Evolutionary conservation across 495 filamentous ascomycete species (phyloP).

Genomic region (Penicillium fimorum): DNA sequence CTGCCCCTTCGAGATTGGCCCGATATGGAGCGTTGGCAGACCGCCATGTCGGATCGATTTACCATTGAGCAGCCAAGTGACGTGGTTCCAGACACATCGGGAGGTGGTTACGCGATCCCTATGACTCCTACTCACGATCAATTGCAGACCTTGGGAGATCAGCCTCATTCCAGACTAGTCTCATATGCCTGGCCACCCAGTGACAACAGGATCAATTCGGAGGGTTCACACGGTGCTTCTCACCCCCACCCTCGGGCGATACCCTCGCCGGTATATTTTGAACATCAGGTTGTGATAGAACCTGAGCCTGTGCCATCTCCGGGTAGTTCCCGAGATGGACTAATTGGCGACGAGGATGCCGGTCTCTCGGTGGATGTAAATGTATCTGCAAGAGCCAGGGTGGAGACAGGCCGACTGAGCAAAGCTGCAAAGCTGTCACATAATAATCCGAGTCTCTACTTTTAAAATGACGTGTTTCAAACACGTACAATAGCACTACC

Average conservation of each 20-base stretch:
- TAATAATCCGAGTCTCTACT: conserved; percentile 24
- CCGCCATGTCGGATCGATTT: conserved; percentile 21
- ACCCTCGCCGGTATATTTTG: conserved; percentile 13
- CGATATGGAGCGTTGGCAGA: conserved; percentile 25
- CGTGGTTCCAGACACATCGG: background rate
- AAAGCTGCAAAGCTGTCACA: conserved; percentile 24
- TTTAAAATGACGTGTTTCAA: conserved; percentile 10
- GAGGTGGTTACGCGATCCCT: conserved; percentile 6
- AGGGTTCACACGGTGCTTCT: conserved; percentile 16
- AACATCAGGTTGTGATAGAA: conserved; percentile 4
- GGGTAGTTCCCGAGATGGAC: background rate
- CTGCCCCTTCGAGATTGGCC: conserved; percentile 25
- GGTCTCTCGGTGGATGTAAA: background rate
- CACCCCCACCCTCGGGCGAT: conserved; percentile 3
- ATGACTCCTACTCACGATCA: conserved; percentile 1
- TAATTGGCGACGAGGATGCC: conserved; percentile 2
- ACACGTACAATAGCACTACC: background rate
- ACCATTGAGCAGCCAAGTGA: conserved; percentile 7
- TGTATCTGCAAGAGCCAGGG: background rate
- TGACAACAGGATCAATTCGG: conserved; percentile 5
- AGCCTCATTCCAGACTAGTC: conserved; percentile 3
- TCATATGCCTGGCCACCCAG: conserved; percentile 16
- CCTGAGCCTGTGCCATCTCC: conserved; percentile 13
- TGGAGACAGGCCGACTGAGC: conserved; percentile 5
- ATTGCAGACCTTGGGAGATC: background rate